phyloP scores from a whole-genome alignment of 192 early-diverging fungal species.

The Thamnidium elegans region DNA sequence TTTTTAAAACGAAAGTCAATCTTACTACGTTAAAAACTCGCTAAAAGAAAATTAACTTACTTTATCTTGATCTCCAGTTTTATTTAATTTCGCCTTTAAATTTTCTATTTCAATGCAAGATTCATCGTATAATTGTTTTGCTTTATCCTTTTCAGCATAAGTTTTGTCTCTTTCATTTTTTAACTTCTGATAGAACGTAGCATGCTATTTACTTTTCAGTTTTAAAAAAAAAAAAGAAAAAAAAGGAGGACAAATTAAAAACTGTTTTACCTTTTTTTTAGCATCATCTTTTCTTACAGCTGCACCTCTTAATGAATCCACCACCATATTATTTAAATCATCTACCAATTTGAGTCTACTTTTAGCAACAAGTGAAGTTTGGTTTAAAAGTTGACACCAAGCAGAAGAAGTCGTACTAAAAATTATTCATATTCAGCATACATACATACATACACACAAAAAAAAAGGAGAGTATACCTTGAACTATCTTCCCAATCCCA shows the following conservation, averaged over 20 bases:
- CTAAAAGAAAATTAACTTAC: slow-evolving; percentile 23
- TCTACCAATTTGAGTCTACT: slow-evolving; percentile 52
- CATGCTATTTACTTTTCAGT: slow-evolving; percentile 44
- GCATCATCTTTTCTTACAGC: slow-evolving; percentile 62
- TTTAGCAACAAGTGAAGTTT: slow-evolving; percentile 52
- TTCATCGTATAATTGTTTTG: slow-evolving; percentile 61
- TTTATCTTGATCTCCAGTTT: slow-evolving; percentile 56
- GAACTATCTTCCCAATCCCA: slow-evolving; percentile 35
- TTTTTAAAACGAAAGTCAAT: neutral
- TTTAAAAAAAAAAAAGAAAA: neutral
- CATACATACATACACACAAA: neutral
- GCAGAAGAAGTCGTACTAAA: slow-evolving; percentile 53
- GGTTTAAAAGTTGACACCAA: slow-evolving; percentile 58
- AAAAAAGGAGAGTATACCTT: slow-evolving; percentile 27
- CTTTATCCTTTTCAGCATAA: slow-evolving; percentile 60
- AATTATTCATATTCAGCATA: neutral
- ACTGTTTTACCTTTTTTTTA: slow-evolving; percentile 57
- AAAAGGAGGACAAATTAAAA: neutral
- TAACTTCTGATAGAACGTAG: slow-evolving; percentile 60
- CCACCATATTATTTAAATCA: slow-evolving; percentile 42
- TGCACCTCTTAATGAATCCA: slow-evolving; percentile 56
- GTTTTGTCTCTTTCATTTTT: slow-evolving; percentile 57
- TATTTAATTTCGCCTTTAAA: slow-evolving; percentile 52
- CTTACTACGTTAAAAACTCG: neutral
- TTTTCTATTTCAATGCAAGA: slow-evolving; percentile 62